Conservation (phyloP, 73 alveolate genomes). For the Blepharisma japonicum region DNA sequence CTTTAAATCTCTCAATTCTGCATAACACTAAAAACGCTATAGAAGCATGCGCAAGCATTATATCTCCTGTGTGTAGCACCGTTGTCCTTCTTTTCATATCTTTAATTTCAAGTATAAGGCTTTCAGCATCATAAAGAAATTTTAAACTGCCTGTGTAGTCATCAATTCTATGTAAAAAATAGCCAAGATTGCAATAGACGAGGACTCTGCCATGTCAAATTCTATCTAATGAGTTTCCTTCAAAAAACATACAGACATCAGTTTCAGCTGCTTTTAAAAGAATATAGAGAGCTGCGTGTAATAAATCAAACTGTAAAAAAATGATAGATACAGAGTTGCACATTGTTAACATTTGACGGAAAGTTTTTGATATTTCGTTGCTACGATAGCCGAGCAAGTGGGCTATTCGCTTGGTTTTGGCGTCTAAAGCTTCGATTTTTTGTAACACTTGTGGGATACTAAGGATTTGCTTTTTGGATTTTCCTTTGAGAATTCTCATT, state of each 20-base stretch:
- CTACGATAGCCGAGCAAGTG: constrained; percentile 12
- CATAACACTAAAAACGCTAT: neutral
- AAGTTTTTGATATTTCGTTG: constrained; percentile 20
- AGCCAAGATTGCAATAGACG: neutral
- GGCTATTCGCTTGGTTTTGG: constrained; percentile 1
- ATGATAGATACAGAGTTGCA: constrained; percentile 17
- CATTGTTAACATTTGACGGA: neutral
- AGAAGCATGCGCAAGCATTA: neutral
- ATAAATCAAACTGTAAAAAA: neutral
- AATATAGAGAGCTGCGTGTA: neutral
- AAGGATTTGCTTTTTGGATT: too few species aligned
- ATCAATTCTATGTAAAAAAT: neutral
- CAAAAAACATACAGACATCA: neutral
- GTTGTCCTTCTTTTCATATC: neutral
- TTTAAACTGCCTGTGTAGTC: constrained; percentile 7
- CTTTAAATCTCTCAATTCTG: neutral
- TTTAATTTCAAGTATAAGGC: neutral
- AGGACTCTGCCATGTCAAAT: constrained; percentile 17
- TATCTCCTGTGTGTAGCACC: neutral
- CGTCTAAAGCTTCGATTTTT: neutral
- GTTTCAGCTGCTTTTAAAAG: neutral
- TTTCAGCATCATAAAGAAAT: constrained; percentile 21
- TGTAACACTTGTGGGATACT: neutral
- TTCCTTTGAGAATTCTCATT: too few species aligned
- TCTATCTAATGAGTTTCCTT: neutral